Percentiles rank a stretch among this genome's conserved stretches.
Evolutionary conservation across 306 rosid genomes (phyloP).

Genomic region (Medicago arabica): DNA sequence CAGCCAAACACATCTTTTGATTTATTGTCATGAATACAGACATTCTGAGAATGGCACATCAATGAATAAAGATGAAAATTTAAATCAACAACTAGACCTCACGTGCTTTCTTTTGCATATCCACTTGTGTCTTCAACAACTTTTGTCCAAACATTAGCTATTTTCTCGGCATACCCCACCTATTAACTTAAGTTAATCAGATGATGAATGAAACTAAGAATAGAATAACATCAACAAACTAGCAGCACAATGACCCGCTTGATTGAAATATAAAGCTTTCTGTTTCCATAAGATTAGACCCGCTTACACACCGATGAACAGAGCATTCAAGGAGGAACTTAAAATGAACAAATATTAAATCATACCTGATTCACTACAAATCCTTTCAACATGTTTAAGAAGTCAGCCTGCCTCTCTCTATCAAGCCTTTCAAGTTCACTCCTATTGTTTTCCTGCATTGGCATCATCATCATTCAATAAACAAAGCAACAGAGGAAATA

Average conservation of each 20-base stretch:
- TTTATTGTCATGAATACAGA: slow-evolving; percentile 48
- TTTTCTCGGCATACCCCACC: slow-evolving; percentile 98
- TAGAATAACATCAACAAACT: slow-evolving; percentile 21
- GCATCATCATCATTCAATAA: slow-evolving; percentile 37
- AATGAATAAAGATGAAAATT: slow-evolving; percentile 40
- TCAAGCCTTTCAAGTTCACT: slow-evolving; percentile 92
- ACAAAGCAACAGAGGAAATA: slow-evolving; percentile 3
- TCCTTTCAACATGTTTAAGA: slow-evolving; percentile 87
- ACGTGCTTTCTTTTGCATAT: slow-evolving; percentile 63
- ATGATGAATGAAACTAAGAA: slow-evolving; percentile 7
- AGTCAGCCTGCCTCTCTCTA: slow-evolving; percentile 77
- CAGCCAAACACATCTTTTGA: slow-evolving; percentile 29
- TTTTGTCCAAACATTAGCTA: slow-evolving; percentile 87
- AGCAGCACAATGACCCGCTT: slow-evolving; percentile 1
- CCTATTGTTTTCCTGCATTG: slow-evolving; percentile 86
- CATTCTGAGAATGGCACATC: slow-evolving; percentile 37
- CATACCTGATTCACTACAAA: slow-evolving; percentile 90
- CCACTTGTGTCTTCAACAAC: slow-evolving; percentile 81
- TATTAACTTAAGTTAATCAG: slow-evolving; percentile 39
- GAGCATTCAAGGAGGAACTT: slow-evolving; percentile 3
- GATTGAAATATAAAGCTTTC: background rate
- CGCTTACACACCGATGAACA: background rate
- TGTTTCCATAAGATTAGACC: background rate
- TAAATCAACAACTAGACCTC: slow-evolving; percentile 56
- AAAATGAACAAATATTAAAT: slow-evolving; percentile 9